phyloP scores from a whole-genome alignment of 192 early-diverging fungal species.

The Backusella parvicylindrica region DNA sequence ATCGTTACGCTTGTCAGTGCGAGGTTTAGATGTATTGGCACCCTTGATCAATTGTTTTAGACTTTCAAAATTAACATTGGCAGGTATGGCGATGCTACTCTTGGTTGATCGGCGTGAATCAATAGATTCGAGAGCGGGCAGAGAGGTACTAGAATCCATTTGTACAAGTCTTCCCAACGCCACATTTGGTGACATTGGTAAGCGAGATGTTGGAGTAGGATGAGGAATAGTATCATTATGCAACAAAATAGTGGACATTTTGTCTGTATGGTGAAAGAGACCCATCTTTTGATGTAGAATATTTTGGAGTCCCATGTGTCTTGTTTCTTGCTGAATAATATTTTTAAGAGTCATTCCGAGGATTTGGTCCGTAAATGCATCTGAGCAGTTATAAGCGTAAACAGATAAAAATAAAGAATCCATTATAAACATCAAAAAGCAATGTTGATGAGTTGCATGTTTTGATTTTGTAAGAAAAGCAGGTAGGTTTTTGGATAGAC shows the following conservation, averaged over 20 bases:
- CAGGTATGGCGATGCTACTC: background rate
- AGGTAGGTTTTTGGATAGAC: constrained; percentile 10
- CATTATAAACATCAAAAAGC: constrained; percentile 47
- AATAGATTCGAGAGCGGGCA: background rate
- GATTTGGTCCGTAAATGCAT: constrained; percentile 43
- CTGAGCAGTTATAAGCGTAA: constrained; percentile 53
- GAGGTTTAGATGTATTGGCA: background rate
- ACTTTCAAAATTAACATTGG: constrained; percentile 11
- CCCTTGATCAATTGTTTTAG: constrained; percentile 8
- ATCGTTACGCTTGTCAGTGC: background rate
- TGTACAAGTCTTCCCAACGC: constrained; percentile 17
- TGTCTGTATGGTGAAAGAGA: constrained; percentile 48
- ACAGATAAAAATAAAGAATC: constrained; percentile 37
- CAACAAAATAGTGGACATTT: constrained; percentile 21
- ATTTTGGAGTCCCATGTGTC: constrained; percentile 44
- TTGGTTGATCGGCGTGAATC: background rate
- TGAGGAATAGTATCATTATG: background rate
- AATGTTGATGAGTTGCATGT: constrained; percentile 27
- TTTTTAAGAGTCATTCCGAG: constrained; percentile 38
- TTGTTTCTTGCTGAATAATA: constrained; percentile 45
- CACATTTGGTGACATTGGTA: constrained; percentile 10
- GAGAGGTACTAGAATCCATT: background rate
- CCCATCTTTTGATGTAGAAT: constrained; percentile 62
- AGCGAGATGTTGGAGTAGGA: background rate
- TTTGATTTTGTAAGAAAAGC: constrained; percentile 7